phyloP scores from a whole-genome alignment of 306 rosid species.

The Psophocarpus tetragonolobus region DNA sequence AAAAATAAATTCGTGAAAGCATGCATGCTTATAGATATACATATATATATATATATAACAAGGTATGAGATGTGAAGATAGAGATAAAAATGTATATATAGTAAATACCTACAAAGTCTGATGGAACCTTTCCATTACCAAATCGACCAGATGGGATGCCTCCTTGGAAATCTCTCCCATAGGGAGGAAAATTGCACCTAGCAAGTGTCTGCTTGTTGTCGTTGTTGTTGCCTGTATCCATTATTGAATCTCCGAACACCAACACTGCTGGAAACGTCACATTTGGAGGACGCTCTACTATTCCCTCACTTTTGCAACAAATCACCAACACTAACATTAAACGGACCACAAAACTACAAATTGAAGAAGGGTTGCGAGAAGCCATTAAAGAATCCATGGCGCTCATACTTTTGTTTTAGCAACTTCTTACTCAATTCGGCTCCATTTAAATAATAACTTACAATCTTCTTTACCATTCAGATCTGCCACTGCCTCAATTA shows the following conservation, averaged over 20 bases:
- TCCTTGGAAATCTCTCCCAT: constrained; percentile 41
- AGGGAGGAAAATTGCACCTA: constrained; percentile 43
- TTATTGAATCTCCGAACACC: constrained; percentile 76
- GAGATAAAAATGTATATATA: background rate
- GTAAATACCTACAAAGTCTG: constrained; percentile 36
- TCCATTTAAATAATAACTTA: background rate
- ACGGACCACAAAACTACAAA: background rate
- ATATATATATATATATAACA: background rate
- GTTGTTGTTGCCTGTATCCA: constrained; percentile 85
- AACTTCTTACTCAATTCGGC: background rate
- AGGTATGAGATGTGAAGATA: background rate
- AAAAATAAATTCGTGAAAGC: no score
- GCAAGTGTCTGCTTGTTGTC: constrained; percentile 25
- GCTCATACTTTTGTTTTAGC: background rate
- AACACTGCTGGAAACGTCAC: constrained; percentile 56
- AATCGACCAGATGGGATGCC: constrained; percentile 43
- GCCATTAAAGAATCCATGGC: background rate
- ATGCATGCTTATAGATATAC: no score
- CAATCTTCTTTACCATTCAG: background rate
- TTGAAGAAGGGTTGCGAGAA: background rate
- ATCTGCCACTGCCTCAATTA: background rate
- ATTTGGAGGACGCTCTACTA: constrained; percentile 48
- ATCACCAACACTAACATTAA: constrained; percentile 2
- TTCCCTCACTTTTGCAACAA: background rate
- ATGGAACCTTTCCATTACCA: constrained; percentile 48